Evolutionary conservation across 352 stramenopile genomes (phyloP).

Genomic region (Globisporangium spinosum): DNA sequence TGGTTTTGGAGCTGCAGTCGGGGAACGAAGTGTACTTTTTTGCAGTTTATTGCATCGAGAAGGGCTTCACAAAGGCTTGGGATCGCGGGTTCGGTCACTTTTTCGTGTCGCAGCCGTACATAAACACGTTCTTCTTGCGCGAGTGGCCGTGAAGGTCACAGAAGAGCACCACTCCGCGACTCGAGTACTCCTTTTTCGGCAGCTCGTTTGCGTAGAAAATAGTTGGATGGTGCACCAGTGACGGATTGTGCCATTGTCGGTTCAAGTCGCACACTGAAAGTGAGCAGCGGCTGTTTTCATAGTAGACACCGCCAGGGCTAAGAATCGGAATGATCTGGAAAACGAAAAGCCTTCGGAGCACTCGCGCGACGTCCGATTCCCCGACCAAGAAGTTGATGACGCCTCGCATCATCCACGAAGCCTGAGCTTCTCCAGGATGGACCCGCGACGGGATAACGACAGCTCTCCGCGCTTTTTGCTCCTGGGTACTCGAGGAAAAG

Average conservation of each 20-base stretch:
- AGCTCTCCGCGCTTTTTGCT: conserved; percentile 33
- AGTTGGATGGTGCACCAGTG: conserved; percentile 72
- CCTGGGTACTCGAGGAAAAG: conserved; percentile 29
- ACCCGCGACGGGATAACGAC: conserved; percentile 87
- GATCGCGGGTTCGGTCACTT: conserved; percentile 71
- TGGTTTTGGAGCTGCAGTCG: conserved; percentile 82
- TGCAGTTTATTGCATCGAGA: conserved; percentile 59
- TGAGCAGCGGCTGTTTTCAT: conserved; percentile 90
- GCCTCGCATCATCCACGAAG: conserved; percentile 93
- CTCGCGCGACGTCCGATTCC: conserved; percentile 43
- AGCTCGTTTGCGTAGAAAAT: conserved; percentile 86
- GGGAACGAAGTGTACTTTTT: conserved; percentile 62
- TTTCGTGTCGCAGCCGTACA: conserved; percentile 93
- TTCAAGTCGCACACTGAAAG: conserved; percentile 86
- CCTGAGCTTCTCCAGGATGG: conserved; percentile 88
- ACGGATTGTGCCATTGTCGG: conserved; percentile 83
- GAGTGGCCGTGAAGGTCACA: conserved; percentile 92
- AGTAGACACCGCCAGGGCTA: conserved; percentile 93
- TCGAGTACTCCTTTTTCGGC: conserved; percentile 48
- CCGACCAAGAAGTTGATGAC: conserved; percentile 88
- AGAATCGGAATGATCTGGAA: conserved; percentile 93
- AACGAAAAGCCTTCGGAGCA: conserved; percentile 85
- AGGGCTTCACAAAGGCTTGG: conserved; percentile 67
- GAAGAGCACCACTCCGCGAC: conserved; percentile 74
- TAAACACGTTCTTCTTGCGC: conserved; percentile 93